These are phyloP conservation scores for Lablab purpureus DNA, from an alignment of 306 rosid genomes.

Conservation along the genomic window DNA sequence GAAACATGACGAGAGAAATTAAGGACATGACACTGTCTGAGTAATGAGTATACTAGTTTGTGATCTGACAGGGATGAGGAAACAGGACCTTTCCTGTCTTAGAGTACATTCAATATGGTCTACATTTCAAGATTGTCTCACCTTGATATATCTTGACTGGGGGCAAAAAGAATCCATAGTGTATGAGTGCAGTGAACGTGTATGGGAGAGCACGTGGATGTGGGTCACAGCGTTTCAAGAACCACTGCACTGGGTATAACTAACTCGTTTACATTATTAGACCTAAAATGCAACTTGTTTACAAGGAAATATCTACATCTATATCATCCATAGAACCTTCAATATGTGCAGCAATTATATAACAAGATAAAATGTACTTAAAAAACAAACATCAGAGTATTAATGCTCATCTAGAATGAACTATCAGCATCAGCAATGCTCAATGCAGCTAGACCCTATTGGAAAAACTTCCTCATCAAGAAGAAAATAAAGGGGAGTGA, in stretches of 20 bases:
- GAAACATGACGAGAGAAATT: neutral
- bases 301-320: neutral
- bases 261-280: neutral
- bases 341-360: neutral
- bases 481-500: constrained; percentile 44
- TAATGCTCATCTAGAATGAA: constrained; percentile 46
- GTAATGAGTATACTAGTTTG: constrained; percentile 22
- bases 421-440: constrained; percentile 52
- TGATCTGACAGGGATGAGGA: constrained; percentile 16
- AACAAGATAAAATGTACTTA: neutral
- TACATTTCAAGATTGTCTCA: constrained; percentile 37
- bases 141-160: constrained; percentile 20
- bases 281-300: neutral
- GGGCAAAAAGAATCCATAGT: constrained; percentile 12
- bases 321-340: constrained; percentile 1
- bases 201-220: constrained; percentile 31
- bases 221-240: constrained; percentile 37
- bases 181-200: constrained; percentile 42
- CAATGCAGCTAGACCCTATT: constrained; percentile 49
- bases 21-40: neutral
- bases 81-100: constrained; percentile 29
- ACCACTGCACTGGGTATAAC: neutral
- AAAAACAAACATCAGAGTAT: neutral
- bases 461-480: constrained; percentile 63
- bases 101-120: constrained; percentile 34